phyloP scores from a whole-genome alignment of 1,139 yeast genomes.

The Blastobotrys niveus region DNA sequence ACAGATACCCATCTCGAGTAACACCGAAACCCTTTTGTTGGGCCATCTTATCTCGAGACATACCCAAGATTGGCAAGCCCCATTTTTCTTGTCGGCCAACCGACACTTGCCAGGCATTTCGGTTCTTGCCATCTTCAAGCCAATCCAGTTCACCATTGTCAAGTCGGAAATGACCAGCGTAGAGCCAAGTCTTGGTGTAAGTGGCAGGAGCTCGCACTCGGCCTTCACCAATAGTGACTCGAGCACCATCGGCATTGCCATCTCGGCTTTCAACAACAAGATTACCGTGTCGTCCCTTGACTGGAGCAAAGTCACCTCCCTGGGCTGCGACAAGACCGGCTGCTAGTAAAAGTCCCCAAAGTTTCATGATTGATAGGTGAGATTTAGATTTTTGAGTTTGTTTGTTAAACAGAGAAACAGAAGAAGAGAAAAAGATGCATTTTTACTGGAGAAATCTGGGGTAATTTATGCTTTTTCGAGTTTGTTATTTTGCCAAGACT shows the following conservation, averaged over 20 bases:
- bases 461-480: no score
- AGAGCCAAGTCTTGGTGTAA: not conserved
- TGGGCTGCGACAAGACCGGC: constrained; percentile 3
- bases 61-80: not conserved
- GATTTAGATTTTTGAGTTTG: no score
- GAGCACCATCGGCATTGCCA: not conserved
- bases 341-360: no score
- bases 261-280: not conserved
- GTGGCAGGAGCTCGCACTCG: not conserved
- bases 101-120: constrained; percentile 1
- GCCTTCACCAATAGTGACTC: not conserved
- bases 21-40: not conserved
- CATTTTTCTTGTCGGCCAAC: not conserved
- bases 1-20: not conserved
- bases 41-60: not conserved
- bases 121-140: not conserved
- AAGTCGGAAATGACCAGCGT: not conserved
- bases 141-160: not conserved
- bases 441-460: no score
- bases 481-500: no score
- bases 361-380: no score
- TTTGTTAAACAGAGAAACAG: no score
- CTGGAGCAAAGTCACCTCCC: constrained; percentile 3
- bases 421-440: no score
- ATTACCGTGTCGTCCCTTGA: not conserved